phyloP scores from a whole-genome alignment of 1,139 yeast species.

The Meyerozyma smithsonii region DNA sequence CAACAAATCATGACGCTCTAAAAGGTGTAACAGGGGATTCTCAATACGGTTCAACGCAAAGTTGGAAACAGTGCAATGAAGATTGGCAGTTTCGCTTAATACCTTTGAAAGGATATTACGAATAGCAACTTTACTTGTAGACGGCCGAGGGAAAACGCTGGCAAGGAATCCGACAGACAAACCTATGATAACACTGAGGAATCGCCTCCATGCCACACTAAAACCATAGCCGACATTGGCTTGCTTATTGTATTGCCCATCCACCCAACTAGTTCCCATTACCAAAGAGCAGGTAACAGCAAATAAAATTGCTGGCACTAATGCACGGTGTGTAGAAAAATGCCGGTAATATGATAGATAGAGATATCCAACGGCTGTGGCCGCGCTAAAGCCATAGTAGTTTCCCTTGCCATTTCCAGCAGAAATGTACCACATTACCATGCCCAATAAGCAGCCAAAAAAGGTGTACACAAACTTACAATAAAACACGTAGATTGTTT shows the following conservation, averaged over 20 bases:
- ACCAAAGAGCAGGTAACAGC: slow-evolving; percentile 30
- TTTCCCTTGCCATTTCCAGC: slow-evolving; percentile 26
- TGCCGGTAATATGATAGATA: slow-evolving; percentile 27
- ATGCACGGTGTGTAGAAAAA: slow-evolving; percentile 26
- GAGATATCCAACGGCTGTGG: slow-evolving; percentile 23
- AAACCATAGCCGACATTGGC: slow-evolving; percentile 27
- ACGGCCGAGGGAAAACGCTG: slow-evolving; percentile 27
- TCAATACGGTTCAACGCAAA: slow-evolving; percentile 23
- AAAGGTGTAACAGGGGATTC: slow-evolving; percentile 16
- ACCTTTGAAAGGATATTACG: slow-evolving; percentile 22
- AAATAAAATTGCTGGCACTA: slow-evolving; percentile 27
- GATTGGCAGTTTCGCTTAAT: slow-evolving; percentile 23
- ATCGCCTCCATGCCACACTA: slow-evolving; percentile 26
- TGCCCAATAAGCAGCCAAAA: slow-evolving; percentile 28
- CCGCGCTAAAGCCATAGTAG: slow-evolving; percentile 29
- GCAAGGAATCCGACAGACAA: slow-evolving; percentile 28
- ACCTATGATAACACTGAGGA: slow-evolving; percentile 27
- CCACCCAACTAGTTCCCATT: slow-evolving; percentile 34
- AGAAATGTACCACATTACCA: slow-evolving; percentile 37
- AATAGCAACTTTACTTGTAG: slow-evolving; percentile 26
- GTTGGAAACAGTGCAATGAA: slow-evolving; percentile 27
- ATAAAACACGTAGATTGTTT: slow-evolving; percentile 25
- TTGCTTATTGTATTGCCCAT: slow-evolving; percentile 15
- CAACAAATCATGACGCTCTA: slow-evolving; percentile 21
- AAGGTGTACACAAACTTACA: slow-evolving; percentile 26